Base-by-base conservation (phyloP, 2,329 filamentous ascomycete genomes). In the Plectosphaerella cucumerina region DNA sequence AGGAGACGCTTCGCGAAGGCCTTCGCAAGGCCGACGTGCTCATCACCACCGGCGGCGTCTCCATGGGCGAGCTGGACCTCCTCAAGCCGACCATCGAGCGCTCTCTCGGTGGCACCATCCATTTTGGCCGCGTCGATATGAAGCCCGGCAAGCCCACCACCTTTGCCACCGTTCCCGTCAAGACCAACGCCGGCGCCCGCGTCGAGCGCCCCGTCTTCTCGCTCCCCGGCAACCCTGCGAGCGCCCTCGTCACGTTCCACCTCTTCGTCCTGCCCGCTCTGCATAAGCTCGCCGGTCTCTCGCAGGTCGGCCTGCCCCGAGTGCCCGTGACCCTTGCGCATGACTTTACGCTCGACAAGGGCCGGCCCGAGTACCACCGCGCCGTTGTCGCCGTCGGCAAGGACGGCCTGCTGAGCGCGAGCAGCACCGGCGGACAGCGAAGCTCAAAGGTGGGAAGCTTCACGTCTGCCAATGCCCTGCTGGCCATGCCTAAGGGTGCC, bases 101-200 rank as follows among this genome's bases (percentile, higher is more conserved):
- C 41, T 78, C 85, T 1, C 81, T 99, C 1, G 90, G 91, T 51
- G 94, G 94, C 8, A 94, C 86, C 0, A 96, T 99, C 58, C 94
- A 97, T 69, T 99, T 99, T 60, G 94, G 94, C 21, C 87, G 94
- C 3, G 94, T 99, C 3, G 82, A 87, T 50, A 97, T 99, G 94
- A 99, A 99, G 73, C 94, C 94, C 0, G 94, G 94, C 5, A 99
- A 97, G 70, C 94, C 94, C 2, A 97, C 92, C 0, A 99, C 94
- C 0, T 99, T 99, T 67, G 94, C 94, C 3, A 97, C 90, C 0
- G 80, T 97, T 0, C 85, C 89, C 1, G 74, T 80, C 37, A 85
- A 85, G 66, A 74, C 81, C 53, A 79, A 80, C 54, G 64, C 61
- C 2, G 82, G 84, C 18, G 73, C 80, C 39, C 78, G 84, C 44